Evolutionary conservation across 805 yeast genomes (phyloP), one percentile per base, ranked within the genome.

Genomic region (Myxozyma nipponensis): DNA sequence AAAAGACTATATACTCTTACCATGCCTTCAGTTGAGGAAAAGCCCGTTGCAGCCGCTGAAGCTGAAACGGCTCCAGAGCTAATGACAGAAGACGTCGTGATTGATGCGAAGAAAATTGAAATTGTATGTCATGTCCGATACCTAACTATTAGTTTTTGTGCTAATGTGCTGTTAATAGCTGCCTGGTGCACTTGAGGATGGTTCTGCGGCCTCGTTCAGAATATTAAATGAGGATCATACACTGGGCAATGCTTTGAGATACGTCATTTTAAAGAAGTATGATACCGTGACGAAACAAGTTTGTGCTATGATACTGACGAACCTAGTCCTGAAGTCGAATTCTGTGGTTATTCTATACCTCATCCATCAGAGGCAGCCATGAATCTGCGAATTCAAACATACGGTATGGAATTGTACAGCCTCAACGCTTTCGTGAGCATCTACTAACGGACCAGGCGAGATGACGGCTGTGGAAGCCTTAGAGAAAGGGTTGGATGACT

Each of bases 331-430:
- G 95, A 89, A 59, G 98, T 93, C 23, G 98, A 93, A 66, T 93
- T 93, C 68, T 91, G 98, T 66, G 98, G 98, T 49, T 93, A 93
- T 72, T 88, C 97, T 39, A 93, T 93, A 60, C 98, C 98, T 9
- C 98, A 93, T 70, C 98, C 98, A 18, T 86, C 96, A 32, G 98
- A 93, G 70, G 76, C 87, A 54, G 84, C 85, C 60, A 73, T 93
- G 70, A 88, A 93, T 71, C 68, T 93, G 50, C 81, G 98, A 71
- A 88, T 93, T 57, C 98, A 93, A 72, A 93, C 98, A 0, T 90
- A 89, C 65, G 96, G 84, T 44, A 71, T 1, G 58, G n/a, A 10
- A 39, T 5, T 35, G 21, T 35, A 17, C n/a, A 7, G 7, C 15
- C 15, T 13, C 21, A 13, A 24, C 7, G 19, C 15, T n/a, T 35